Evolutionary conservation across 1,139 yeast genomes (phyloP), one percentile per base, ranked within the genome.

Genomic region (Kodamaea anthophila): DNA sequence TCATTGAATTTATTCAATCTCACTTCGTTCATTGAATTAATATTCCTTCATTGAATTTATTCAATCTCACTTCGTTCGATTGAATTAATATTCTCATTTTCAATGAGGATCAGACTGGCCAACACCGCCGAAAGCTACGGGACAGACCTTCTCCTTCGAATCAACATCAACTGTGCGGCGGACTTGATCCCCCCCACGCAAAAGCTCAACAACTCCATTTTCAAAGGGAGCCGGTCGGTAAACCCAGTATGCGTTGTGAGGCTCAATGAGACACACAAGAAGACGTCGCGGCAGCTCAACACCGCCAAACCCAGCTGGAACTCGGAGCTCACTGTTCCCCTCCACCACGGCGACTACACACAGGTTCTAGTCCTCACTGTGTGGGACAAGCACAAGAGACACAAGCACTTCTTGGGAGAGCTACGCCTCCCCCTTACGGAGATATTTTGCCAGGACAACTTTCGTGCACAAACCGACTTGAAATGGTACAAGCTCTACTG

Each of bases 381-480:
- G 1, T 67, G 72, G 70, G 74, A 69, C 40, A 63, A 61, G 32
- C 71, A 65, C 37, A 53, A 57, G 32, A 45, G 69, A n/a, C 53
- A 56, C 39, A 60, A 58, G 42, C 65, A 60, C 32, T 77, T 76
- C 44, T 49, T 77, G 32, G 85, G 85, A 2, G 84, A 77, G 40
- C 51, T 70, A 15, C 49, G 77, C 21, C 39, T 77, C 10, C 55
- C 60, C n/a, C 40, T 75, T 5, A 39, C 51, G 4, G 74, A 70
- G 14, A 38, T 74, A 4, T 69, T 75, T 38, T 38, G 43, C 16
- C 45, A 36, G 21, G 51, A 38, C 7, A 33, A 34, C 18, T 52
- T 50, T 33, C 29, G 18, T 9, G 38, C 42, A 29, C 44, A 39
- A 28, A 52, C 60, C 3, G 68, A 58, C 1, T 58, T 67, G 13